Base-by-base conservation (phyloP, 352 stramenopile species). In the Labyrinthula sp. region DNA sequence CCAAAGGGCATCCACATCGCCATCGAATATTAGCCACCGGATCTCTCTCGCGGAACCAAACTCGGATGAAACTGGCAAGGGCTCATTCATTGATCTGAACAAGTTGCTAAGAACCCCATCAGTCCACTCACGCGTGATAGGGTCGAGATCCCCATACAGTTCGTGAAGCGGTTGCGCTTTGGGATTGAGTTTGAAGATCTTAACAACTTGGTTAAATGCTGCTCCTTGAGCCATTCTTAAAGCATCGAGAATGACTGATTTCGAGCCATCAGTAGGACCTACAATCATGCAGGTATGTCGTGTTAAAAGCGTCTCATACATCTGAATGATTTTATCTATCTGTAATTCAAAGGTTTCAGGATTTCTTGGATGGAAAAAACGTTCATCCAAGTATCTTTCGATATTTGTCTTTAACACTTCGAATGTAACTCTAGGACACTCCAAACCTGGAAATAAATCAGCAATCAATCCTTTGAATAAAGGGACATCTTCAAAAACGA, bases 281-380 rank as follows among this genome's bases (percentile, higher is more conserved):
- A 93, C 81, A 31, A 94, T 91, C 81, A 94, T 93, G 0, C 75
- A 90, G 4, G 79, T 92, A 63, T 93, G 81, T 1, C 82, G 71
- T 23, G 92, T 79, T 2, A 92, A 65, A 76, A 92, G 85, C 0
- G 77, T 92, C 62, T 94, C 80, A 59, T 93, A 92, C 76, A 93
- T 88, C 40, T 94, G 82, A 24, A 94, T 88, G 38, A 85, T 80
- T 59, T 94, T 94, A 57, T 93, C 81, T n/a, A 92, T 77, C 54
- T 89, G 76, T 8, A 85, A 71, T 18, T 73, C 69, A 59, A 79
- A 78, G 26, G 56, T 45, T 30, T 66, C 56, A 0, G 65, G 30
- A 27, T 88, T 71, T 2, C 48, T 67, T 10, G 62, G 84, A 30
- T 68, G 74, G 41, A 79, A 93, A 30, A 80, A 74, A 6, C 73